Percentiles rank a stretch among this genome's conserved stretches.
Evolutionary conservation across 2,329 filamentous ascomycete genomes (phyloP).

Genomic region (Akanthomyces dipterigenus): DNA sequence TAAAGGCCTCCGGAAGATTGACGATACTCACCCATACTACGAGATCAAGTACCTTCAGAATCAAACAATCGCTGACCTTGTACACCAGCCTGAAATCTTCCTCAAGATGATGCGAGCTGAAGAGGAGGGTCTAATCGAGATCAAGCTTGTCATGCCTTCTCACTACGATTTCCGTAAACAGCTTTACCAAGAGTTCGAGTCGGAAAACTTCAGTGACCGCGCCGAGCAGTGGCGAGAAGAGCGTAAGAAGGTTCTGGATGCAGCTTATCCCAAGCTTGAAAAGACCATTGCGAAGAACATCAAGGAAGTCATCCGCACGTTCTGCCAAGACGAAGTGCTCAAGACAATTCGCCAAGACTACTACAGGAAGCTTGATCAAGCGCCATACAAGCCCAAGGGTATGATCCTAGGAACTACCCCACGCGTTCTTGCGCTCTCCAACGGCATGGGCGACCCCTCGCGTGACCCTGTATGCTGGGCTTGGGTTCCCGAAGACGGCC

Average conservation of each 20-base stretch:
- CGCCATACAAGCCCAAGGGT: constrained; percentile 90
- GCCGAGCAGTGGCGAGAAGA: constrained; percentile 93
- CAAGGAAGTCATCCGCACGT: constrained; percentile 87
- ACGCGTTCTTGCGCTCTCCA: constrained; percentile 79
- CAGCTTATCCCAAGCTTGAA: constrained; percentile 75
- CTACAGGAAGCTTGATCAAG: constrained; percentile 84
- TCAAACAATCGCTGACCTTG: constrained; percentile 76
- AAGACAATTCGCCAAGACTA: constrained; percentile 84
- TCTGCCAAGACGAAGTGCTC: constrained; percentile 90
- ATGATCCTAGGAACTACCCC: constrained; percentile 84
- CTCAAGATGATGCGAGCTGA: constrained; percentile 97
- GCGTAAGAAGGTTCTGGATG: constrained; percentile 75
- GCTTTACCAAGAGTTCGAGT: constrained; percentile 78
- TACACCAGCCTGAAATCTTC: constrained; percentile 79
- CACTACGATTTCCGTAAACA: constrained; percentile 69
- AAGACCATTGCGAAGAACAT: constrained; percentile 82
- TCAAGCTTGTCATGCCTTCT: constrained; percentile 70
- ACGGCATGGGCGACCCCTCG: constrained; percentile 65
- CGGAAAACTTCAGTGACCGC: constrained; percentile 90
- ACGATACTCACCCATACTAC: constrained; percentile 92
- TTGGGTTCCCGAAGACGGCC: constrained; percentile 87
- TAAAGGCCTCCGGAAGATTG: constrained; percentile 87
- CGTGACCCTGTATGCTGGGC: constrained; percentile 85
- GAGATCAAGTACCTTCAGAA: constrained; percentile 95
- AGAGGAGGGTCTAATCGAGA: constrained; percentile 84